Conservation (phyloP, 2,329 filamentous ascomycete genomes). For the Lasiodiplodia citricola region DNA sequence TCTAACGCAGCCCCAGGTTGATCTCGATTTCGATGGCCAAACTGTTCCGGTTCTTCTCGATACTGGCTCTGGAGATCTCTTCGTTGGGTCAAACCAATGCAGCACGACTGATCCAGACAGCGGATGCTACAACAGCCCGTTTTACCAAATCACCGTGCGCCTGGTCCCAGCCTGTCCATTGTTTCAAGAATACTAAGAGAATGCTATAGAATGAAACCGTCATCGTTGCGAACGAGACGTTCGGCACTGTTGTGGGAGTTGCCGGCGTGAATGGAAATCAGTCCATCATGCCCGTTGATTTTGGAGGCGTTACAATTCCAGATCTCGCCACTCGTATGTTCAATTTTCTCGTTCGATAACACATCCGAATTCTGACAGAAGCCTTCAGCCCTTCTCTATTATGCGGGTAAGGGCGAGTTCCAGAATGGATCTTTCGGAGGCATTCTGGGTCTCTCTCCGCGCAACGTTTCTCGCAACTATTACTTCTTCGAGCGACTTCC, state of each 20-base stretch:
- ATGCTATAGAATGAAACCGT: background rate
- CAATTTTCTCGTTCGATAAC: background rate
- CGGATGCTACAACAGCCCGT: background rate
- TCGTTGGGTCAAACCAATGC: constrained; percentile 10
- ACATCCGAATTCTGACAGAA: background rate
- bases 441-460: constrained; percentile 1
- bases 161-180: background rate
- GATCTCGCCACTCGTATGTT: constrained; percentile 2
- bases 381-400: constrained; percentile 4
- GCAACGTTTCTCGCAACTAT: constrained; percentile 14
- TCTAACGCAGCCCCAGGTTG: no score
- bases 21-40: background rate
- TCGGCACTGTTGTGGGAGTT: constrained; percentile 5
- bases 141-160: background rate
- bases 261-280: constrained; percentile 7
- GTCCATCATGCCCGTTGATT: constrained; percentile 8
- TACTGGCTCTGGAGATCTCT: constrained; percentile 7
- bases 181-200: background rate
- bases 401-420: background rate
- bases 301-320: background rate
- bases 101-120: constrained; percentile 1
- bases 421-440: constrained; percentile 8
- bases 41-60: background rate
- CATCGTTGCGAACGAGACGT: constrained; percentile 9
- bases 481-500: constrained; percentile 13